Evolutionary conservation across 139 green algal species (phyloP).

Genomic region (Chlamydomonas applanata): DNA sequence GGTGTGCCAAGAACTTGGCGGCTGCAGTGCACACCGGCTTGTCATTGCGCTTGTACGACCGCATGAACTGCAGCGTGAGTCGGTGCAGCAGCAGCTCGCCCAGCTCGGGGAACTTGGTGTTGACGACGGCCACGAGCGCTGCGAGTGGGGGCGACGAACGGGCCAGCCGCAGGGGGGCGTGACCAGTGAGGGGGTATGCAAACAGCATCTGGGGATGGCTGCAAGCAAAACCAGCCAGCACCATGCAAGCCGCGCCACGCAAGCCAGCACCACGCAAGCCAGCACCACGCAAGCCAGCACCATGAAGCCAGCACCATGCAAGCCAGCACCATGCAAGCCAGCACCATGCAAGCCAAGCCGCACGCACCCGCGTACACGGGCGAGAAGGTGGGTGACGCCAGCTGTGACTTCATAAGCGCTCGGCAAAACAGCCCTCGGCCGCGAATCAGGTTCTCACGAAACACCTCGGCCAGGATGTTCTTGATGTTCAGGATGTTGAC

Average conservation of each 20-base stretch:
- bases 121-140: conserved; percentile 91
- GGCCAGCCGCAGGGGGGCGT: too few relatives aligned
- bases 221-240: too few relatives aligned
- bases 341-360: too few relatives aligned
- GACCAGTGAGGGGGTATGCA: too few relatives aligned
- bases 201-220: too few relatives aligned
- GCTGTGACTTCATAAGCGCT: conserved; percentile 91
- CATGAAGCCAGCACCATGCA: too few relatives aligned
- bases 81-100: conserved; percentile 42
- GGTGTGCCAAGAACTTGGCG: conserved; percentile 88
- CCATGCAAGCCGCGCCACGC: too few relatives aligned
- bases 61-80: conserved; percentile 76
- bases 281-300: too few relatives aligned
- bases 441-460: conserved; percentile 90
- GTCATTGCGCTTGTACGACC: conserved; percentile 94
- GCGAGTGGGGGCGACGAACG: too few relatives aligned
- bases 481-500: conserved; percentile 93
- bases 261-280: too few relatives aligned
- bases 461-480: conserved; percentile 92
- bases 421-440: conserved; percentile 89
- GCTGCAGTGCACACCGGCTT: conserved; percentile 85
- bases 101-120: conserved; percentile 94
- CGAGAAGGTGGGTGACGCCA: conserved; percentile 86
- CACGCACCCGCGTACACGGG: conserved; percentile 73
- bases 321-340: too few relatives aligned